phyloP scores from a whole-genome alignment of 2,329 filamentous ascomycete species.

The Dactylella cylindrospora region DNA sequence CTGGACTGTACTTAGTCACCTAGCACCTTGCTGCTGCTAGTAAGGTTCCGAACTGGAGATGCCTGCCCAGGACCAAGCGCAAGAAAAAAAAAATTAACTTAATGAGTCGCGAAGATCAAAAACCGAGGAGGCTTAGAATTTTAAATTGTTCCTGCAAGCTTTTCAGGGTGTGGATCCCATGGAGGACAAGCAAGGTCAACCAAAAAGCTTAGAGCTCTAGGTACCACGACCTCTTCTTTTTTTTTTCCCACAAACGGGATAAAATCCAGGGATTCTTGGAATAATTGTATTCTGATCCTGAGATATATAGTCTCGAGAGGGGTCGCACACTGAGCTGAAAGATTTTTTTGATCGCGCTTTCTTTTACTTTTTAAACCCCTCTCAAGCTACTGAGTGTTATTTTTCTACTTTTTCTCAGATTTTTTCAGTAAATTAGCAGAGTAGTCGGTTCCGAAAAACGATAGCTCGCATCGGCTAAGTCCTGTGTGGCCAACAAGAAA shows the following conservation, averaged over 20 bases:
- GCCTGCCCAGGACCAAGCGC: conserved; percentile 11
- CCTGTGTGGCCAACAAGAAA: too few relatives aligned
- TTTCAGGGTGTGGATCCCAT: too few relatives aligned
- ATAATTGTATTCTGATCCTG: conserved; percentile 33
- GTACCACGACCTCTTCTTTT: background rate
- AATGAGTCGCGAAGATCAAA: background rate
- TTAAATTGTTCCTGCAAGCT: conserved; percentile 15
- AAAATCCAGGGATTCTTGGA: conserved; percentile 10
- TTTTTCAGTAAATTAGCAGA: background rate
- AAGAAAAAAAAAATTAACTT: too few relatives aligned
- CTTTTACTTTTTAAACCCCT: background rate
- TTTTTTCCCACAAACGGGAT: conserved; percentile 19
- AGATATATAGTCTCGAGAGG: conserved; percentile 19
- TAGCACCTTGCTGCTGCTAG: conserved; percentile 5
- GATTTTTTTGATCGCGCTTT: background rate
- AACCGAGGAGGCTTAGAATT: conserved; percentile 25
- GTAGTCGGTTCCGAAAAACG: background rate
- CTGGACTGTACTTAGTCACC: conserved; percentile 14
- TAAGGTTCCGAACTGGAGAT: conserved; percentile 19
- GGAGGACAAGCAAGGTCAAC: conserved; percentile 1
- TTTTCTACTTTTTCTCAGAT: background rate
- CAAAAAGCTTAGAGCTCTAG: background rate
- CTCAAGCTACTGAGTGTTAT: background rate
- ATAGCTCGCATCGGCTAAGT: too few relatives aligned
- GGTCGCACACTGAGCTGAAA: conserved; percentile 7